A percentile compares a stretch with the other conserved stretches of the same genome.
These are phyloP conservation scores for Calendula officinalis DNA, from an alignment of 129 eudicot species.

Conservation along the genomic window DNA sequence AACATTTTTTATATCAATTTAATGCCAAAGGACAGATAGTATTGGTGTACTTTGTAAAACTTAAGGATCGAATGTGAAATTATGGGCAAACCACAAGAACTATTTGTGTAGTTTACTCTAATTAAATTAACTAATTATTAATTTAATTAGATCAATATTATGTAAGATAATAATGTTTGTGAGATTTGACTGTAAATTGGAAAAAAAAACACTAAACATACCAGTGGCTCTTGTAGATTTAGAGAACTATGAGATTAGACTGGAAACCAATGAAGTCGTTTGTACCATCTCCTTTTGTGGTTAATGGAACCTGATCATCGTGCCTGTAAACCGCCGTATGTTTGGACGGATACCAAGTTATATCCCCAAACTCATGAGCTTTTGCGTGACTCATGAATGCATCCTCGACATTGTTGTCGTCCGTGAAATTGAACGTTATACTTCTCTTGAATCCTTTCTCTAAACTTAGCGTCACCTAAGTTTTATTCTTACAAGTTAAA, in stretches of 20 bases:
- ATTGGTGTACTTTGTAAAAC: too few species aligned
- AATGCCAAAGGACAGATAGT: too few species aligned
- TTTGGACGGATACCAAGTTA: conserved; percentile 82
- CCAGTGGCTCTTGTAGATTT: conserved; percentile 65
- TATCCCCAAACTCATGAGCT: conserved; percentile 74
- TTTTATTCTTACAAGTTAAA: neutral
- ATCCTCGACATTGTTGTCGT: conserved; percentile 47
- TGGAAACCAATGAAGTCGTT: conserved; percentile 85
- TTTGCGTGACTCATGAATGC: conserved; percentile 47
- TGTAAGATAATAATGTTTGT: neutral
- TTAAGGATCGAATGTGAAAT: too few species aligned
- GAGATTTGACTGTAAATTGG: neutral
- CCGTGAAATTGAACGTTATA: conserved; percentile 53
- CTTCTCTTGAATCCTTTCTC: conserved; percentile 73
- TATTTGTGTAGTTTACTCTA: too few species aligned
- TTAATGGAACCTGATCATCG: conserved; percentile 61
- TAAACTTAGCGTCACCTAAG: conserved; percentile 57
- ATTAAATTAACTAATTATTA: too few species aligned
- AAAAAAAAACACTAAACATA: conserved; percentile 14
- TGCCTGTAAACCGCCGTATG: conserved; percentile 59
- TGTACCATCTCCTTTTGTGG: conserved; percentile 59
- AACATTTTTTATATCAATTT: too few species aligned
- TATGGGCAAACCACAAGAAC: too few species aligned
- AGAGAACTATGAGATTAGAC: conserved; percentile 46
- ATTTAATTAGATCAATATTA: too few species aligned